phyloP scores from a whole-genome alignment of 2,329 filamentous ascomycete species.

The Blastomyces silverae region DNA sequence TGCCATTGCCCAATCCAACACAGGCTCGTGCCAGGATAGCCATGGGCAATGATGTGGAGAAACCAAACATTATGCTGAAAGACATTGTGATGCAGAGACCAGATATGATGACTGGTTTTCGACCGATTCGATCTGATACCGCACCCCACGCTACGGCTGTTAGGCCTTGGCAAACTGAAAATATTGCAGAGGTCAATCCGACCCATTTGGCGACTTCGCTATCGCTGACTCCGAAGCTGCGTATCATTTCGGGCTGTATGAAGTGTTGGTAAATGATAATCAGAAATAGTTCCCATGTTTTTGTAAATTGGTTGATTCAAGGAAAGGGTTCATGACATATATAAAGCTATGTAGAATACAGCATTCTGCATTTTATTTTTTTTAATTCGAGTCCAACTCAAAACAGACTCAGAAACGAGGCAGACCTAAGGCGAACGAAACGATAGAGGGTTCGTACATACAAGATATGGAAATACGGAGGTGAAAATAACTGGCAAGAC shows the following conservation, averaged over 20 bases:
- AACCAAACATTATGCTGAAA: slow-evolving; percentile 73
- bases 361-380: background rate
- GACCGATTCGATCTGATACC: slow-evolving; percentile 68
- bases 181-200: slow-evolving; percentile 64
- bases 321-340: background rate
- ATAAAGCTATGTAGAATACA: background rate
- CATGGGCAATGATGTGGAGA: slow-evolving; percentile 72
- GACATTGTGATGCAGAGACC: slow-evolving; percentile 74
- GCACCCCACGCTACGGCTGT: slow-evolving; percentile 71
- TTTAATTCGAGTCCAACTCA: background rate
- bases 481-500: slow-evolving; percentile 50
- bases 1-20: slow-evolving; percentile 81
- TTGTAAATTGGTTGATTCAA: slow-evolving; percentile 18
- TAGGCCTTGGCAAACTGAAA: slow-evolving; percentile 63
- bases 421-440: slow-evolving; percentile 3
- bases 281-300: background rate
- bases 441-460: slow-evolving; percentile 31
- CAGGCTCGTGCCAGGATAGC: slow-evolving; percentile 69
- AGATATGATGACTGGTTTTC: slow-evolving; percentile 71
- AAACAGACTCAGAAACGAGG: slow-evolving; percentile 3
- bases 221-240: slow-evolving; percentile 61
- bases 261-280: slow-evolving; percentile 20
- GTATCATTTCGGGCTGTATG: slow-evolving; percentile 69
- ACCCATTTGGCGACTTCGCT: slow-evolving; percentile 72
- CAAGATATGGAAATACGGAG: slow-evolving; percentile 59